Base-by-base conservation (phyloP, 179 eudicot genomes). In the Actinidia arguta region DNA sequence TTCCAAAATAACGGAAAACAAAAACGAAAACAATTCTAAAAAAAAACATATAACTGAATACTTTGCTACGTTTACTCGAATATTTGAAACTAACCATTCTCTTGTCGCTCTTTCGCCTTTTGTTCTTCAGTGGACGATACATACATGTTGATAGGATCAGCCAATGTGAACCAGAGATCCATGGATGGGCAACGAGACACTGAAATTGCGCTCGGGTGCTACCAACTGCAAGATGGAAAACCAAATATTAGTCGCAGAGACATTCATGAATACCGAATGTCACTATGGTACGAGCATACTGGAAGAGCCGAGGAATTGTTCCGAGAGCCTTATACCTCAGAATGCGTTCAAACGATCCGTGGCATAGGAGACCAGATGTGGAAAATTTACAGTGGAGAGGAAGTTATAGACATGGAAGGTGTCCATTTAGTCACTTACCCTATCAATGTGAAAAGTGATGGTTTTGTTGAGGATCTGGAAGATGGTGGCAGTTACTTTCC, bases 101-200 rank as follows among this genome's bases (percentile, higher is more conserved):
- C 18, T 42, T 6, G 48, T 62, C 10, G 6, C 14, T 78, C 51
- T 52, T 66, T 76, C 27, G 31, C 11, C 36, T 5, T 39, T 58
- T n/a, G 0, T 48, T 79, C 62, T 81, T 20, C 90, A 96, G 99
- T 95, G 88, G 99, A 96, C 74, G 99, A 96, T 81, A 83, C 70
- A 31, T 96, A 96, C 90, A 86, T 93, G 59, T 54, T 96, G 71
- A 92, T 93, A 78, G 99, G 99, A 80, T 96, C 98, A 0, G 98
- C 98, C 47, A 96, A 95, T 81, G 85, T 96, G 78, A 96, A 96
- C 87, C 99, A 96, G 79, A 82, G 98, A 79, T 96, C 99, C 59
- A 92, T 95, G 98, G 99, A 96, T 81, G 99, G 99, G 58, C 83
- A 87, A 82, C 82, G 99, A 78, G 99, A 96, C 91, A 95, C 98